These are phyloP conservation scores for Xylaria palmicola DNA, from an alignment of 495 filamentous ascomycete genomes.

Conservation along the genomic window DNA sequence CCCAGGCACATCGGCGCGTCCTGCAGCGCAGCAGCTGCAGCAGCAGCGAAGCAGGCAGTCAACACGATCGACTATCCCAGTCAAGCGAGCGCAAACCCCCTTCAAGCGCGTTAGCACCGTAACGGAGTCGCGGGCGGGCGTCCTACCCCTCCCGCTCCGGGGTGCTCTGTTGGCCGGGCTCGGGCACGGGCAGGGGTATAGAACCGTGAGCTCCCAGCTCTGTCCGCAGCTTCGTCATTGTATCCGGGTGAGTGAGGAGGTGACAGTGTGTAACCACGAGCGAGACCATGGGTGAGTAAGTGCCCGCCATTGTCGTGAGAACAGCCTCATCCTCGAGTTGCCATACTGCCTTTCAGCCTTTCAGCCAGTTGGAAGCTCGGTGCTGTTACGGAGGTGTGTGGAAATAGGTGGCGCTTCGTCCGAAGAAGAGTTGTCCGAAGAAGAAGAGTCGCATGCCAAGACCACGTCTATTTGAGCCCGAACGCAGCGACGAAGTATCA, in stretches of 20 bases:
- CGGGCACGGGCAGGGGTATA: no score
- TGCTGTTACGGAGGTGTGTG: conserved; percentile 7
- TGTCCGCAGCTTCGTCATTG: conserved; percentile 24
- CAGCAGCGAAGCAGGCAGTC: no score
- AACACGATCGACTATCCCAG: no score
- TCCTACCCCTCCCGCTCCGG: no score
- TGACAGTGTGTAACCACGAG: conserved; percentile 12
- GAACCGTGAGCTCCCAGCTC: conserved; percentile 29
- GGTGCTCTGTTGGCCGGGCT: no score
- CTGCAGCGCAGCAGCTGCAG: no score
- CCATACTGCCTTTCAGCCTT: neutral
- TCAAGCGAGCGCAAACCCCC: no score
- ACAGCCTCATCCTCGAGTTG: conserved; percentile 15
- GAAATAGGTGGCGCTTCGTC: conserved; percentile 5
- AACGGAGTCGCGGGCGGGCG: no score
- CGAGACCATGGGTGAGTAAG: conserved; percentile 25
- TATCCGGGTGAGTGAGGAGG: conserved; percentile 4
- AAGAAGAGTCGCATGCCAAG: neutral
- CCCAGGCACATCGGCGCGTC: no score
- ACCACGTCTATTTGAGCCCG: conserved; percentile 9
- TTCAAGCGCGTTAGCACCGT: no score
- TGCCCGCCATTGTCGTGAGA: conserved; percentile 17
- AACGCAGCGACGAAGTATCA: conserved; percentile 7
- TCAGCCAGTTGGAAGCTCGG: neutral
- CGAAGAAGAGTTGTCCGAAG: no score